Conservation (phyloP, 495 filamentous ascomycete species). For the Penicillium argentinense region DNA sequence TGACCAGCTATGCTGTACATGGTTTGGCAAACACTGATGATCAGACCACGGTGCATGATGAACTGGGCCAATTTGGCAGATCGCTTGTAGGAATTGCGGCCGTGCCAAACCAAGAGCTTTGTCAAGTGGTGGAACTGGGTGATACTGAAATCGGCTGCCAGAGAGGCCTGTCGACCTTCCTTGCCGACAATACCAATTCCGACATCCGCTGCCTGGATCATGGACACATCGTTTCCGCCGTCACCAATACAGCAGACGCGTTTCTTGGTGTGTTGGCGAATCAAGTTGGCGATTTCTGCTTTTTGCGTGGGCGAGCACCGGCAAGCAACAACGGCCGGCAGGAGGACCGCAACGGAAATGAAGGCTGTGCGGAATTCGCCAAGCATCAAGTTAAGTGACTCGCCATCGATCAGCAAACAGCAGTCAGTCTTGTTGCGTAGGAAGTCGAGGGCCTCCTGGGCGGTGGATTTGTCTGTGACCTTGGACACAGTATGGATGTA, state of each 20-base stretch:
- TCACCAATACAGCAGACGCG: conserved; percentile 96
- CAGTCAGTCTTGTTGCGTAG: conserved; percentile 84
- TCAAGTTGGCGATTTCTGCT: conserved; percentile 86
- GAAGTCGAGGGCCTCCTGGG: conserved; percentile 83
- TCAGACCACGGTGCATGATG: conserved; percentile 94
- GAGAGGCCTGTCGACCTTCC: conserved; percentile 89
- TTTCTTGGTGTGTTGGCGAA: conserved; percentile 89
- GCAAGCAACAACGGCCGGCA: conserved; percentile 93
- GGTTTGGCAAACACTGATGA: conserved; percentile 93
- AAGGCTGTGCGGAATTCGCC: conserved; percentile 79
- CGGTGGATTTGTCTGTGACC: conserved; percentile 54
- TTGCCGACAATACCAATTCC: conserved; percentile 98
- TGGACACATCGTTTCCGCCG: conserved; percentile 96
- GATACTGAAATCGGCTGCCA: conserved; percentile 96
- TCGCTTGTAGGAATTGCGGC: conserved; percentile 93
- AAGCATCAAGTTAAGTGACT: conserved; percentile 80
- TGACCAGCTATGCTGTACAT: conserved; percentile 91
- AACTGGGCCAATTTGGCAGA: conserved; percentile 96
- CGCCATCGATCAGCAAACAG: conserved; percentile 92
- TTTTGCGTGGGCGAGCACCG: conserved; percentile 98
- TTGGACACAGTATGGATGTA: conserved; percentile 94
- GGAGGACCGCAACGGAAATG: conserved; percentile 80
- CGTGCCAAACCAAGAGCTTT: conserved; percentile 97
- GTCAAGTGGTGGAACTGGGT: conserved; percentile 94
- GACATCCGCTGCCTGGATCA: conserved; percentile 98